Evolutionary conservation across 1,284 basidiomycete genomes (phyloP), one percentile per base, ranked within the genome.

Genomic region (Fomes fomentarius): DNA sequence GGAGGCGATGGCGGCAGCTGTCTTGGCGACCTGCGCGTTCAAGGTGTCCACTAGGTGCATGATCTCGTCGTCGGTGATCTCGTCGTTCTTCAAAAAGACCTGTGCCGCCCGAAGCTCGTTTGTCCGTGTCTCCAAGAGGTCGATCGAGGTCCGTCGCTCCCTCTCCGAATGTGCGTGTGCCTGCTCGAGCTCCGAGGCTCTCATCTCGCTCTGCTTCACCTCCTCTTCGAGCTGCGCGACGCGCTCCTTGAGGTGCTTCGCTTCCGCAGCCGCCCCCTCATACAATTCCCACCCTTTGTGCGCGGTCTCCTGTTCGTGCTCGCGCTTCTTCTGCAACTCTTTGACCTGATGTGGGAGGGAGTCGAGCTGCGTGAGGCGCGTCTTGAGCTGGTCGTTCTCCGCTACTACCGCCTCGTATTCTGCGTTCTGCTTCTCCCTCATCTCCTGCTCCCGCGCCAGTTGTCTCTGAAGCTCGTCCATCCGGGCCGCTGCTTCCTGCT

Each of bases 21-120:
- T 50, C 51, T 67, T 65, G 50, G 53, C 62, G 15, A 66, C 57
- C 21, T 55, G 38, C 39, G 56, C 31, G 50, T 67, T 69, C 19
- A 69, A 33, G 9, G 46, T 24, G 30, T 57, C 47, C 28, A 67
- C 48, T 45, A 62, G 56, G 5, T 52, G 50, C 10, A 54, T 26
- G 28, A 66, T 59, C 26, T 69, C 66, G 37, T 49, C 51, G 45
- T 68, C 64, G 11, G 65, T 58, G 15, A 62, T 34, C 28, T 44
- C 54, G 41, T 69, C 67, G 40, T 54, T 60, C 8, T 51, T 47
- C 3, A 68, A 45, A 52, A 56, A 66, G 25, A 46, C 47, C 38
- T 66, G 66, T 9, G 65, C 63, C 14, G 61, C 63, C 43, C 19
- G 58, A 30, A 68, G 55, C 55, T 68, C 68, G 2, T 57, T 53